Percentiles rank a stretch among this genome's conserved stretches.
Conservation (phyloP, 441 rosid species). For the Erodium trifolium region DNA sequence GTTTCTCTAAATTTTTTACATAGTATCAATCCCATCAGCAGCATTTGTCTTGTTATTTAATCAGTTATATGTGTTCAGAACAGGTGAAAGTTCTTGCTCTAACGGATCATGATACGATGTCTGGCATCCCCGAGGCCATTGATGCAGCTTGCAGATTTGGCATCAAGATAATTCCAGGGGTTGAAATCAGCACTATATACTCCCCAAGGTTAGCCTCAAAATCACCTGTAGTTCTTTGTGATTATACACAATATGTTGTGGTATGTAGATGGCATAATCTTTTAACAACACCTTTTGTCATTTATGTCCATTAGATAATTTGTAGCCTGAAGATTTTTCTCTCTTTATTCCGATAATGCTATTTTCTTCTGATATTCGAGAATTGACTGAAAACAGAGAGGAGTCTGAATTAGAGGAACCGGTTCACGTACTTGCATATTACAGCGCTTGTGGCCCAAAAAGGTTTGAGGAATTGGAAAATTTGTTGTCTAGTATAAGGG, state of each 20-base stretch:
- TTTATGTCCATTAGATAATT: too few relatives aligned
- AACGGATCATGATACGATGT: slow-evolving; percentile 88
- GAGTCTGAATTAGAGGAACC: slow-evolving; percentile 61
- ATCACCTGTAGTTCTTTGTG: neutral
- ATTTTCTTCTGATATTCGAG: slow-evolving; percentile 13
- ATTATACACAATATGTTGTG: slow-evolving; percentile 3
- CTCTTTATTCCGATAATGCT: neutral
- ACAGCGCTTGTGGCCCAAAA: slow-evolving; percentile 72
- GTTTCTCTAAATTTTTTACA: neutral
- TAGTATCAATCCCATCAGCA: neutral
- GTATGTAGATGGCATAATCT: too few relatives aligned
- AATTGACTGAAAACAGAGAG: slow-evolving; percentile 26
- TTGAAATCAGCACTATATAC: slow-evolving; percentile 83
- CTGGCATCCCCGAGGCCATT: slow-evolving; percentile 78
- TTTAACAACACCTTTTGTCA: too few relatives aligned
- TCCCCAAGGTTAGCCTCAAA: slow-evolving; percentile 38
- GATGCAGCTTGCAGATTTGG: slow-evolving; percentile 66
- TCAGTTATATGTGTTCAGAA: slow-evolving; percentile 32
- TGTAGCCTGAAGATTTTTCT: too few relatives aligned
- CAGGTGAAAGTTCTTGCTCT: slow-evolving; percentile 93
- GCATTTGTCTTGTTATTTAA: slow-evolving; percentile 19
- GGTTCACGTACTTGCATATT: slow-evolving; percentile 89
- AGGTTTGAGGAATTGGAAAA: slow-evolving; percentile 55
- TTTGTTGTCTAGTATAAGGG: slow-evolving; percentile 61
- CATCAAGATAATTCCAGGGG: slow-evolving; percentile 80